Evolutionary conservation across 2,329 filamentous ascomycete species (phyloP), one percentile per base, ranked within the genome.

Genomic region (Fusarium fujikuroi): DNA sequence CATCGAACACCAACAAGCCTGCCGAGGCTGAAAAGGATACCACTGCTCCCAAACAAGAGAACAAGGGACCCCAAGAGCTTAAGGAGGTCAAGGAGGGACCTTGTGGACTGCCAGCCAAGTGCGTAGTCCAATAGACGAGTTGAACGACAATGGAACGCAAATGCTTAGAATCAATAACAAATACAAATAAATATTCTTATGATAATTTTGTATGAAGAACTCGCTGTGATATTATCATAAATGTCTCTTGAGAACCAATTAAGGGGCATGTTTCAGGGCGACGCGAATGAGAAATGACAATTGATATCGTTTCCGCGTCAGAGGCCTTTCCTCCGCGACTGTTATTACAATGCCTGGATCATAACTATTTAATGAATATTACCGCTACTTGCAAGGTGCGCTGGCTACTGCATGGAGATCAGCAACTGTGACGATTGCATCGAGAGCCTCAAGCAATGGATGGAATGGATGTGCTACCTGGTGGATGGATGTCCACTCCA

Each of bases 91-190:
- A 88, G 63, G 89, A 92, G 78, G 92, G 93, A 0, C 92, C 92
- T 50, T 97, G 94, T 80, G 93, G 94, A 28, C 84, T 96, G 76
- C 93, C 94, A 37, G 84, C 85, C 58, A 95, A 95, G 79, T 96
- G 93, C 82, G 83, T 84, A 52, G 89, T 96, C 76, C 84, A 91
- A 79, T 94, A 83, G 84, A 75, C 37, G 50, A 76, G 37, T 43
- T 42, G 43, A 64, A 72, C 61, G 60, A 72, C 72, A 63, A 73
- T 69, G 50, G 44, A 59, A 69, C 25, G 39, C 63, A 59, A 59
- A 73, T 67, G 69, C 44, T 58, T 69, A 64, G 21, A 63, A 66
- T 60, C 49, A 74, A 59, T 67, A 61, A 25, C 67, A 65, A 64
- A 63, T n/a, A 56, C 69, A 63, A 60, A 65, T 32, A 39, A 59